These are phyloP conservation scores for Trichocladium antarcticum DNA, from an alignment of 495 filamentous ascomycete species.

Conservation along the genomic window DNA sequence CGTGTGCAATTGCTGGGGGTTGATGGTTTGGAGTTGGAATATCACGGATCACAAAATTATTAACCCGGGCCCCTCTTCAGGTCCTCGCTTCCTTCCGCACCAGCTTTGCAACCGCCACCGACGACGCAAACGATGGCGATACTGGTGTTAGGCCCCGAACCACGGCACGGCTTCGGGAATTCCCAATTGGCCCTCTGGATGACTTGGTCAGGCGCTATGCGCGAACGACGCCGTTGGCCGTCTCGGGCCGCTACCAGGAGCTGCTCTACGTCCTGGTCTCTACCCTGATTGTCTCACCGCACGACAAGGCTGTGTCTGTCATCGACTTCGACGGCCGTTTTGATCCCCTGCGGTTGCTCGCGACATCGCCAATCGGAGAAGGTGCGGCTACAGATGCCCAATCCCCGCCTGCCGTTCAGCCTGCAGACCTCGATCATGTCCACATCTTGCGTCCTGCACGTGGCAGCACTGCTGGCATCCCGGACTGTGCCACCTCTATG, in stretches of 20 bases:
- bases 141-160: background rate
- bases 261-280: slow-evolving; percentile 56
- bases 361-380: slow-evolving; percentile 1
- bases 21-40: slow-evolving; percentile 2
- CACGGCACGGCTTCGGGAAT: slow-evolving; percentile 14
- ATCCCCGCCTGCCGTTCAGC: background rate
- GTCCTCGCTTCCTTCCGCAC: slow-evolving; percentile 39
- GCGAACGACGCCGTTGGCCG: slow-evolving; percentile 28
- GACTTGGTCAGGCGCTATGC: slow-evolving; percentile 30
- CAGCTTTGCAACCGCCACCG: slow-evolving; percentile 19
- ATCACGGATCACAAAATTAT: background rate
- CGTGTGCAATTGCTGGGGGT: background rate
- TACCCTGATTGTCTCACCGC: slow-evolving; percentile 44
- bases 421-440: slow-evolving; percentile 29
- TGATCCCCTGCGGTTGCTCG: slow-evolving; percentile 44
- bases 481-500: slow-evolving; percentile 21
- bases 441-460: slow-evolving; percentile 30
- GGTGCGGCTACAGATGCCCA: background rate
- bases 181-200: slow-evolving; percentile 35
- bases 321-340: slow-evolving; percentile 63
- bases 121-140: background rate
- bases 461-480: slow-evolving; percentile 13
- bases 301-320: slow-evolving; percentile 50
- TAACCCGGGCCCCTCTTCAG: slow-evolving; percentile 15
- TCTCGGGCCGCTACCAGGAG: slow-evolving; percentile 48